Conservation (phyloP, 768 basidiomycete species). For the Russula sp. region DNA sequence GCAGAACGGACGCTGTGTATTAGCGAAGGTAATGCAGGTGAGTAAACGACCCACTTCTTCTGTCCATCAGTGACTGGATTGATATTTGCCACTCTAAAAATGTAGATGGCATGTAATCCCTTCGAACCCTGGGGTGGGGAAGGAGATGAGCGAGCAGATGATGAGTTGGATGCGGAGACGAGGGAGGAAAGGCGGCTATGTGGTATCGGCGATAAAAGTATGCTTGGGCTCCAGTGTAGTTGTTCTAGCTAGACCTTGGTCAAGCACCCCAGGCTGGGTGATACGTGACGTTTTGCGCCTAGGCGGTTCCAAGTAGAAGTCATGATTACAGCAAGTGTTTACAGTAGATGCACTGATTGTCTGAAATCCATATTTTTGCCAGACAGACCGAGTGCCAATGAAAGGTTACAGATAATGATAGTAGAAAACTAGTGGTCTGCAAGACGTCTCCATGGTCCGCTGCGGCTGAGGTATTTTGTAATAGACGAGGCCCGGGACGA, state of each 20-base stretch:
- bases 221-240: slow-evolving; percentile 92
- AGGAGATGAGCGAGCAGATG: slow-evolving; percentile 44
- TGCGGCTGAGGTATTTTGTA: too few relatives aligned
- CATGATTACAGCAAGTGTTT: not conserved
- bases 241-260: slow-evolving; percentile 66
- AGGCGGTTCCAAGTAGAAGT: not conserved
- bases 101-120: slow-evolving; percentile 81
- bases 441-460: too few relatives aligned
- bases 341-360: not conserved
- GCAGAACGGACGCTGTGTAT: slow-evolving; percentile 57
- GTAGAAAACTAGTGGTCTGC: too few relatives aligned
- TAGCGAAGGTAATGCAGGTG: slow-evolving; percentile 82
- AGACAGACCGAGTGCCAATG: too few relatives aligned
- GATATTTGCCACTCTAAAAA: slow-evolving; percentile 1
- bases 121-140: slow-evolving; percentile 89
- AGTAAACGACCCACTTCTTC: slow-evolving; percentile 34
- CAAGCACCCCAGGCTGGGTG: not conserved
- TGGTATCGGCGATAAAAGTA: slow-evolving; percentile 65
- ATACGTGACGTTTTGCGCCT: not conserved
- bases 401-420: too few relatives aligned
- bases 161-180: slow-evolving; percentile 53
- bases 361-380: not conserved
- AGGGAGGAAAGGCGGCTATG: slow-evolving; percentile 74
- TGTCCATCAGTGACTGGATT: not conserved
- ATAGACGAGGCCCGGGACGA: too few relatives aligned